Conservation (phyloP, 495 filamentous ascomycete genomes). For the Penicillium alfredii region DNA sequence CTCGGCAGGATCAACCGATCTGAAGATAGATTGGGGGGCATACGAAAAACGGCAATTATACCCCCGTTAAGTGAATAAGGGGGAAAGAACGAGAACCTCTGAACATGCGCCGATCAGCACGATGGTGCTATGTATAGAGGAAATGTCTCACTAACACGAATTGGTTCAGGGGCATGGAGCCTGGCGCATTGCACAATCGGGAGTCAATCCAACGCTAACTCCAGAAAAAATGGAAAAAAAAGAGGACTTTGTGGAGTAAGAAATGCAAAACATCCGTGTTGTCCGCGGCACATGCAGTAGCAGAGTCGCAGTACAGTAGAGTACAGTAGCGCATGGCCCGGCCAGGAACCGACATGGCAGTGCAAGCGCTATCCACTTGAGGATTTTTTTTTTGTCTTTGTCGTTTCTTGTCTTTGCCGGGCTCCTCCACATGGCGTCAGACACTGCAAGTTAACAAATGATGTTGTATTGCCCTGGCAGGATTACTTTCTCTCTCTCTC, state of each 20-base stretch:
- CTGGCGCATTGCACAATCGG: conserved; percentile 12
- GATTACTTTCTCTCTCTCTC: too few relatives aligned
- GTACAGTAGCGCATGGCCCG: too few relatives aligned
- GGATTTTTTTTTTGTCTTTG: not conserved
- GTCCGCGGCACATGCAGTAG: too few relatives aligned
- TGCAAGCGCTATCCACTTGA: too few relatives aligned
- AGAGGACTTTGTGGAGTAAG: too few relatives aligned
- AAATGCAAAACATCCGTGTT: conserved; percentile 23
- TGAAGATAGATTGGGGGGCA: not conserved
- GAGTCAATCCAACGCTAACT: conserved; percentile 12
- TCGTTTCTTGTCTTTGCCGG: not conserved
- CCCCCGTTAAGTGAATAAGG: not conserved
- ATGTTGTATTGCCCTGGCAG: too few relatives aligned
- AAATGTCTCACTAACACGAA: conserved; percentile 7
- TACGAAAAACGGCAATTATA: not conserved
- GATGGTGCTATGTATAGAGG: not conserved
- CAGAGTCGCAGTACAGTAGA: conserved; percentile 21
- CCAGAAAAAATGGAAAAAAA: conserved; percentile 1
- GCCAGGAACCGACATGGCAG: conserved; percentile 15
- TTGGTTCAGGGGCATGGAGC: conserved; percentile 11
- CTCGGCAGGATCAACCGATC: conserved; percentile 9
- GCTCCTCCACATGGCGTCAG: too few relatives aligned
- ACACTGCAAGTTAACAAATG: too few relatives aligned
- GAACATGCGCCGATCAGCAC: too few relatives aligned
- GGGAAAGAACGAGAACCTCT: not conserved